These are phyloP conservation scores for Stylosanthes scabra DNA, from an alignment of 331 rosid genomes.

Conservation along the genomic window DNA sequence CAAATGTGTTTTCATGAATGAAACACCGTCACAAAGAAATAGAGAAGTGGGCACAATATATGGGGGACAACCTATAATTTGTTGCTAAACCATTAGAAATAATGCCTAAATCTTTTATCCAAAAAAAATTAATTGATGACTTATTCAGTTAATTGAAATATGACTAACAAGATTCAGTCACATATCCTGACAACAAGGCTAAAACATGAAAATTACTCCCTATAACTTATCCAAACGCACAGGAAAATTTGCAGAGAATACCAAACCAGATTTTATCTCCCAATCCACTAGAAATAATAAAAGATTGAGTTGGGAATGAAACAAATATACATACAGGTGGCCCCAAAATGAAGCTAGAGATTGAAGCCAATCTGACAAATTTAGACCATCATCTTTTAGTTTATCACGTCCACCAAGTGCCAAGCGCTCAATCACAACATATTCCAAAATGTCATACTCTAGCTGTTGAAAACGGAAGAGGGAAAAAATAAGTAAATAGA, in stretches of 20 bases:
- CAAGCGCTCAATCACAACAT: constrained; percentile 97
- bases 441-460: constrained; percentile 97
- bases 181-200: constrained; percentile 7
- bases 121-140: neutral
- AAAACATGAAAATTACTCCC: constrained; percentile 29
- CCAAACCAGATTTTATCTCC: constrained; percentile 19
- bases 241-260: constrained; percentile 25
- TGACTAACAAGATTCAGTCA: constrained; percentile 24
- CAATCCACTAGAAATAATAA: constrained; percentile 9
- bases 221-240: constrained; percentile 20
- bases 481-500: constrained; percentile 6
- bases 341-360: constrained; percentile 99
- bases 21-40: constrained; percentile 28
- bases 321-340: constrained; percentile 80
- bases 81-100: constrained; percentile 15
- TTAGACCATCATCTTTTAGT: constrained; percentile 97
- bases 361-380: constrained; percentile 99
- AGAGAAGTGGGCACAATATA: constrained; percentile 6
- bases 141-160: constrained; percentile 21
- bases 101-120: constrained; percentile 1
- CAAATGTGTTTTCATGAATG: neutral
- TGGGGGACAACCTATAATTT: constrained; percentile 21
- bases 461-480: constrained; percentile 57
- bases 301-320: constrained; percentile 26
- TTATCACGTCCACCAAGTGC: constrained; percentile 97